Conservation (phyloP, 805 yeast species). For the Candida ipomoeae region DNA sequence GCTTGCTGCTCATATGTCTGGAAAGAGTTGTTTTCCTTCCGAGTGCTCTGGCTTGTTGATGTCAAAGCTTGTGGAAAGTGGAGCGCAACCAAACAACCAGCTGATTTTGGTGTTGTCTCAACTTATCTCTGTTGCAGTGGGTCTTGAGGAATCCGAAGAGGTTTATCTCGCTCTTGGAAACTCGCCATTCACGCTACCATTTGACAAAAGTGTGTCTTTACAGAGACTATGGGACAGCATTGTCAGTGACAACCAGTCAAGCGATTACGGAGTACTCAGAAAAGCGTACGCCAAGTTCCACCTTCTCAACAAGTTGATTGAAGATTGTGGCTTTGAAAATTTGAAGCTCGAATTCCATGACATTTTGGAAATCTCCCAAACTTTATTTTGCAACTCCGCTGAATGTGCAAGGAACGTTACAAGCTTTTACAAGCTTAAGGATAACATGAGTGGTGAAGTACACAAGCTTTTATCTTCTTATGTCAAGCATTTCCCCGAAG, state of each 20-base stretch:
- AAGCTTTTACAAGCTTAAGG: constrained; percentile 42
- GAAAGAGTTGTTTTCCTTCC: constrained; percentile 3
- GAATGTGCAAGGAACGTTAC: constrained; percentile 21
- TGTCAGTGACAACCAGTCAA: constrained; percentile 17
- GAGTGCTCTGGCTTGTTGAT: constrained; percentile 15
- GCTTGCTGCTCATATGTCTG: constrained; percentile 1
- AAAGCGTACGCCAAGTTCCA: constrained; percentile 21
- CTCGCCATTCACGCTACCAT: not conserved
- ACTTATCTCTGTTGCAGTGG: not conserved
- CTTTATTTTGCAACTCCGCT: constrained; percentile 19
- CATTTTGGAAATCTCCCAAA: constrained; percentile 19
- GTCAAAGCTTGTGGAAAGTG: constrained; percentile 15
- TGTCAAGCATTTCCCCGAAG: constrained; percentile 9
- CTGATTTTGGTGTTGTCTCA: not conserved
- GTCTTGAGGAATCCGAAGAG: not conserved
- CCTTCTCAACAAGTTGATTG: constrained; percentile 25
- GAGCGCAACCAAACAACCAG: not conserved
- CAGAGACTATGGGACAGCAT: constrained; percentile 6
- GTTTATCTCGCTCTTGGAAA: constrained; percentile 1
- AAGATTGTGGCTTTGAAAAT: constrained; percentile 5
- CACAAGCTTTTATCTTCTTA: constrained; percentile 15
- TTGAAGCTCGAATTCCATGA: constrained; percentile 7
- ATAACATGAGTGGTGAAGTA: constrained; percentile 33
- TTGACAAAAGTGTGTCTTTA: not conserved
- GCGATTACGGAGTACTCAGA: constrained; percentile 19